Conservation (phyloP, 1,284 basidiomycete genomes). For the Rhodotorula sp. region DNA sequence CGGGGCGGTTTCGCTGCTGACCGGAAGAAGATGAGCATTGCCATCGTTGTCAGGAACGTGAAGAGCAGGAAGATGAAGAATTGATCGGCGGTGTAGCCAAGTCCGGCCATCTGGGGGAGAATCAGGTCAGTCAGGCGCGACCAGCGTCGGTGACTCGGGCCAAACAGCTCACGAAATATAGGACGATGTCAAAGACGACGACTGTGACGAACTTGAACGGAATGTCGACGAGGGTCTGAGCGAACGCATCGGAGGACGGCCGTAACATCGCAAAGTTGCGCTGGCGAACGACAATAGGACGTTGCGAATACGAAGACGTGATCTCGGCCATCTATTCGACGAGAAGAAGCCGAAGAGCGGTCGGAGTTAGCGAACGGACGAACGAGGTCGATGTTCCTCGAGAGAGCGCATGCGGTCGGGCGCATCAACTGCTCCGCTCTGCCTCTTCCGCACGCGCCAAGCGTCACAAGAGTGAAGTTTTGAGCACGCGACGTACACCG, state of each 20-base stretch:
- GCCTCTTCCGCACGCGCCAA: no score
- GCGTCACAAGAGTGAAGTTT: background rate
- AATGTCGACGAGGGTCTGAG: slow-evolving; percentile 54
- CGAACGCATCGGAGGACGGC: slow-evolving; percentile 53
- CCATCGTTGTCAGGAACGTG: slow-evolving; percentile 51
- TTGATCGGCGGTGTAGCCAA: slow-evolving; percentile 49
- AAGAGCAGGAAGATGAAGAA: slow-evolving; percentile 52
- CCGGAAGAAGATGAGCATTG: slow-evolving; percentile 55
- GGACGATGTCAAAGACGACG: slow-evolving; percentile 42
- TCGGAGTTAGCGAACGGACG: no score
- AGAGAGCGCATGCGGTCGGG: no score
- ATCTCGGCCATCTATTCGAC: slow-evolving; percentile 57
- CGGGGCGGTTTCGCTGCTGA: background rate
- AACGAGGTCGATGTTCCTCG: no score
- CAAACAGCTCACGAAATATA: slow-evolving; percentile 48
- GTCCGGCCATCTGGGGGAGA: slow-evolving; percentile 48
- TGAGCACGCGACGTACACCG: slow-evolving; percentile 54
- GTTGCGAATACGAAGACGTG: slow-evolving; percentile 56
- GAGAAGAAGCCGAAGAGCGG: slow-evolving; percentile 16
- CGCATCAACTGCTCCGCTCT: no score
- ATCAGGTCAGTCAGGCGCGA: no score
- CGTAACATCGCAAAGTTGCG: slow-evolving; percentile 53
- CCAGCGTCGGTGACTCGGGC: no score
- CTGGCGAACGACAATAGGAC: slow-evolving; percentile 50
- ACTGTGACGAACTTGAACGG: slow-evolving; percentile 52